These are phyloP conservation scores for Rosa chinensis DNA, from an alignment of 306 rosid genomes.

Conservation along the genomic window DNA sequence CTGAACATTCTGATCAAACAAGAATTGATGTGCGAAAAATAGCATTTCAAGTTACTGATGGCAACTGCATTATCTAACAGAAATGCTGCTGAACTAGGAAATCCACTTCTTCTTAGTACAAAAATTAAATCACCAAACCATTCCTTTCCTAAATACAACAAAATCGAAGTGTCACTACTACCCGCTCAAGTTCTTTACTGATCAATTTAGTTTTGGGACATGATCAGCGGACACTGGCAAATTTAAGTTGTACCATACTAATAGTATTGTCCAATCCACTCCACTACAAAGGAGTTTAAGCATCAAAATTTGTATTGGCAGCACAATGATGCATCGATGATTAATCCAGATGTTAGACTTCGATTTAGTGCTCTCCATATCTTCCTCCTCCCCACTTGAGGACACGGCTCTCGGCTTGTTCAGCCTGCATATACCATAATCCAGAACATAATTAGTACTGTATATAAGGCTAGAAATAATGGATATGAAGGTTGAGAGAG, in stretches of 20 bases:
- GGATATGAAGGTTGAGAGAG: neutral
- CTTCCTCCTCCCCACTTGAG: constrained; percentile 76
- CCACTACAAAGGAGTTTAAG: neutral
- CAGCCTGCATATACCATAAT: constrained; percentile 50
- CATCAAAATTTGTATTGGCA: neutral
- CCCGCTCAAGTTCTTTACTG: neutral
- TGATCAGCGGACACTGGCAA: neutral
- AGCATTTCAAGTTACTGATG: neutral
- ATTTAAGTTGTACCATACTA: constrained; percentile 1
- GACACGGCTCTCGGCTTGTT: constrained; percentile 69
- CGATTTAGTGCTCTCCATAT: neutral
- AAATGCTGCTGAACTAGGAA: neutral
- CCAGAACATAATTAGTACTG: neutral
- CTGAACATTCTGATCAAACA: neutral
- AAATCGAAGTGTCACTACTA: constrained; percentile 6
- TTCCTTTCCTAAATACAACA: constrained; percentile 10
- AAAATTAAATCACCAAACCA: neutral
- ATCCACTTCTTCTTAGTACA: neutral
- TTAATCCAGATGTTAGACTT: neutral
- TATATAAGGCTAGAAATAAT: neutral
- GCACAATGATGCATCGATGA: neutral
- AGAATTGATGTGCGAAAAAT: neutral
- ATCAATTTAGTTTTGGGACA: neutral
- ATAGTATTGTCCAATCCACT: neutral
- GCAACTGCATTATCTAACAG: neutral